These are phyloP conservation scores for Phytophthora pluvialis DNA, from an alignment of 352 stramenopile species.

Conservation along the genomic window DNA sequence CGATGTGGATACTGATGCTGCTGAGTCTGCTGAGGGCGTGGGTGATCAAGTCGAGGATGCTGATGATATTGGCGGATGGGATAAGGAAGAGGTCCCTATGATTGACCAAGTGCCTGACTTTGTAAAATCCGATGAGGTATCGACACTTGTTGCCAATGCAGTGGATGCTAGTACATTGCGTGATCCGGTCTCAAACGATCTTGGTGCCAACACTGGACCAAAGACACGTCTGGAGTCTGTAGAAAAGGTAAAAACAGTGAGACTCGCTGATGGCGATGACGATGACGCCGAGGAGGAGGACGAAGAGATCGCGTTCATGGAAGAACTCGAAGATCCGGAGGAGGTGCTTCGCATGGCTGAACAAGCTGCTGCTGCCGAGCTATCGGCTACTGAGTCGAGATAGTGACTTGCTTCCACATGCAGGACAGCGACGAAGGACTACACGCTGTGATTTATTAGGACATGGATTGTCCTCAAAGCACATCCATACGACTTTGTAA, in stretches of 20 bases:
- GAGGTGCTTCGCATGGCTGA: constrained; percentile 42
- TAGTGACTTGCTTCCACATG: constrained; percentile 7
- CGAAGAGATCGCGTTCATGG: constrained; percentile 43
- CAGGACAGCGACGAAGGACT: background rate
- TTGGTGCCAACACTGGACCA: background rate
- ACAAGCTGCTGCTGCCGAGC: constrained; percentile 31
- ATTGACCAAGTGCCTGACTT: background rate
- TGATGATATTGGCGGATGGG: background rate
- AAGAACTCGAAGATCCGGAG: constrained; percentile 36
- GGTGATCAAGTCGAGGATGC: background rate
- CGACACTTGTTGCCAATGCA: background rate
- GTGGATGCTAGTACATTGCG: background rate
- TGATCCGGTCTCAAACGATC: too few relatives aligned
- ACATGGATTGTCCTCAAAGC: constrained; percentile 4
- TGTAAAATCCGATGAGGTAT: background rate
- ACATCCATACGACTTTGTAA: constrained; percentile 25
- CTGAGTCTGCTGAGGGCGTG: background rate
- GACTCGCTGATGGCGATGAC: constrained; percentile 1
- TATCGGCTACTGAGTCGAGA: constrained; percentile 19
- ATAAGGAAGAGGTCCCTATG: background rate
- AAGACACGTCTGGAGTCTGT: background rate
- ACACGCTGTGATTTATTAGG: constrained; percentile 20
- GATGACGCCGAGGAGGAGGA: constrained; percentile 20
- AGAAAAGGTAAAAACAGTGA: background rate
- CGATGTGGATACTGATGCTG: background rate